phyloP scores from a whole-genome alignment of 129 eudicot species.

The Sambucus nigra region DNA sequence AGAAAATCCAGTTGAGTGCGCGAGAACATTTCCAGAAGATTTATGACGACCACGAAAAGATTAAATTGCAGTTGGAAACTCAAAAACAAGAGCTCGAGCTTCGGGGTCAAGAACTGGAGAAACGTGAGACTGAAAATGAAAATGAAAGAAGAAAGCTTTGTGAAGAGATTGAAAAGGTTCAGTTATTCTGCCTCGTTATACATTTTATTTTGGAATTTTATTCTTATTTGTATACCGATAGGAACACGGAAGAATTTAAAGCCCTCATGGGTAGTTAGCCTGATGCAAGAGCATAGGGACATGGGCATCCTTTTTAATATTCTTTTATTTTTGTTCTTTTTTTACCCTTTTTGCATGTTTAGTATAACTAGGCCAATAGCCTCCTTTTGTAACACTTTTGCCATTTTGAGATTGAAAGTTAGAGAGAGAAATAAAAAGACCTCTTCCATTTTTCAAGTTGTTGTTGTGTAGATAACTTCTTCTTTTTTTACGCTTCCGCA shows the following conservation, averaged over 20 bases:
- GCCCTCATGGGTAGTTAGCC: not conserved
- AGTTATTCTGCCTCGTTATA: slow-evolving; percentile 5
- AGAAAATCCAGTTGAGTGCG: slow-evolving; percentile 57
- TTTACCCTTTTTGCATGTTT: too few relatives aligned
- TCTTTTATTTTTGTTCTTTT: too few relatives aligned
- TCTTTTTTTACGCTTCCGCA: too few relatives aligned
- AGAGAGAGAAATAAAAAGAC: too few relatives aligned
- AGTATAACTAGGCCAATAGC: too few relatives aligned
- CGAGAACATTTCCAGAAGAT: slow-evolving; percentile 75
- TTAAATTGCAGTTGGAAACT: slow-evolving; percentile 47
- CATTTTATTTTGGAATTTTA: not conserved
- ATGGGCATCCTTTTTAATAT: too few relatives aligned
- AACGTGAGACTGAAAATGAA: slow-evolving; percentile 74
- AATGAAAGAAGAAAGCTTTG: slow-evolving; percentile 53
- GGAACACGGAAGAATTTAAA: not conserved
- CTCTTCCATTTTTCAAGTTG: too few relatives aligned
- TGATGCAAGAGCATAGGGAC: too few relatives aligned
- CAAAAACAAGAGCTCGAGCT: slow-evolving; percentile 64
- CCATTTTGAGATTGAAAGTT: too few relatives aligned
- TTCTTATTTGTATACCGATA: not conserved
- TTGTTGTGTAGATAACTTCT: too few relatives aligned
- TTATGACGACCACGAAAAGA: slow-evolving; percentile 69
- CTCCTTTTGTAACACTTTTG: too few relatives aligned
- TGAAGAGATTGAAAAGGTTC: slow-evolving; percentile 80
- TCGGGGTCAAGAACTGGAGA: slow-evolving; percentile 54